Evolutionary conservation across 257 asterid species (phyloP), one percentile per base, ranked within the genome.

Genomic region (Fraxinus quadrangulata): DNA sequence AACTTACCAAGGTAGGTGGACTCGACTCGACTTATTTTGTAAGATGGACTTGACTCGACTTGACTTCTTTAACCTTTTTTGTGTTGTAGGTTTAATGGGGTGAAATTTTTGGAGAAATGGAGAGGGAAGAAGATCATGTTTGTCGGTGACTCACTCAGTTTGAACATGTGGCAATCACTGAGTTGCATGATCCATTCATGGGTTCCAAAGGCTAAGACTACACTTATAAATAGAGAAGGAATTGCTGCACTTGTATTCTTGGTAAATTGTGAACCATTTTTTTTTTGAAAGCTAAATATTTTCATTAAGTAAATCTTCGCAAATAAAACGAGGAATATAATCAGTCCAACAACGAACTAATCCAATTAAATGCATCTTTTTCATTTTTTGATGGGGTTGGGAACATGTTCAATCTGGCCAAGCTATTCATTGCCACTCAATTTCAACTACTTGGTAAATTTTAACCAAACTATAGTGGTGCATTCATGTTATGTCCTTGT

Each of bases 101-200:
- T 78, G 89, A 24, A 19, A 42, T 91, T 95, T 82, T 83, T 95
- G 96, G 91, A 89, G 88, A 91, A 83, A 80, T 86, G 81, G 78
- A 91, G 94, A 82, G 98, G 99, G 71, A 95, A 92, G 91, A 91
- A 89, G 86, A 90, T 95, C 33, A 93, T 95, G 98, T 95, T 93
- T 72, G 99, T 95, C 54, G 99, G 99, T 0, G 99, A 95, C 81
- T 95, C 99, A 73, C 78, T 95, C 88, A 93, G 99, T 88, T 81
- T 87, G 83, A 95, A 95, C 88, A 93, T 93, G 94, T 95, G 99
- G 99, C 88, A 93, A 40, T 95, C 99, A 10, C 80, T 95, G 85
- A 89, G 96, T 84, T 95, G 99, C 86, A 85, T 93, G 97, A 85
- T 95, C 70, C 97, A 93, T 51, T 85, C 98, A 21, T 82, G 84